These are phyloP conservation scores for Huiozyma naganishii DNA, from an alignment of 805 yeast genomes.

Conservation along the genomic window DNA sequence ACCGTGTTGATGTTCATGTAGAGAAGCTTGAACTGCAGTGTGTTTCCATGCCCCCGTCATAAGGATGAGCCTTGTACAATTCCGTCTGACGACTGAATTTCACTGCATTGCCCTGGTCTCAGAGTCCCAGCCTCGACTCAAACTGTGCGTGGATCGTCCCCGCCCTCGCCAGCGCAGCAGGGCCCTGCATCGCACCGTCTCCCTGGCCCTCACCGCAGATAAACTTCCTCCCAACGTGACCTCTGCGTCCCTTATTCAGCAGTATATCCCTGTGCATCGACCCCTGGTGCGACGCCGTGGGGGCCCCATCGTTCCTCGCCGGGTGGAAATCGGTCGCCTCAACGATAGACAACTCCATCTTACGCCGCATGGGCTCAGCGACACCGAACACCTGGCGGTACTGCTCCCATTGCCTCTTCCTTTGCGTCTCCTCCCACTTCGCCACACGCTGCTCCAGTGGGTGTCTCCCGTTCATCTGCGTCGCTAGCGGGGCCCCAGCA, in stretches of 20 bases:
- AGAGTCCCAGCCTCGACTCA: slow-evolving; percentile 41
- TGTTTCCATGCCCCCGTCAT: no score
- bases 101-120: not conserved
- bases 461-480: slow-evolving; percentile 66
- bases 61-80: no score
- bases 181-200: no score
- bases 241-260: slow-evolving; percentile 64
- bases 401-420: slow-evolving; percentile 58
- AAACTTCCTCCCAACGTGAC: slow-evolving; percentile 94
- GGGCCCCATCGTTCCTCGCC: slow-evolving; percentile 20
- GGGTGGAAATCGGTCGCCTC: slow-evolving; percentile 50
- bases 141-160: slow-evolving; percentile 65
- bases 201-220: slow-evolving; percentile 34
- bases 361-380: slow-evolving; percentile 85
- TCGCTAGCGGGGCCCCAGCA: slow-evolving; percentile 39
- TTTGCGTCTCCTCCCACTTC: slow-evolving; percentile 74
- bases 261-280: slow-evolving; percentile 67
- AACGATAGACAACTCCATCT: slow-evolving; percentile 77
- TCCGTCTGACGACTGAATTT: no score
- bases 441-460: slow-evolving; percentile 70
- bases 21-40: no score
- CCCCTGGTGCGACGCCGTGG: slow-evolving; percentile 36
- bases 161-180: slow-evolving; percentile 31
- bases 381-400: slow-evolving; percentile 81
- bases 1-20: no score